Conservation (phyloP, 2,329 filamentous ascomycete genomes). For the Microcyclosporella mali region DNA sequence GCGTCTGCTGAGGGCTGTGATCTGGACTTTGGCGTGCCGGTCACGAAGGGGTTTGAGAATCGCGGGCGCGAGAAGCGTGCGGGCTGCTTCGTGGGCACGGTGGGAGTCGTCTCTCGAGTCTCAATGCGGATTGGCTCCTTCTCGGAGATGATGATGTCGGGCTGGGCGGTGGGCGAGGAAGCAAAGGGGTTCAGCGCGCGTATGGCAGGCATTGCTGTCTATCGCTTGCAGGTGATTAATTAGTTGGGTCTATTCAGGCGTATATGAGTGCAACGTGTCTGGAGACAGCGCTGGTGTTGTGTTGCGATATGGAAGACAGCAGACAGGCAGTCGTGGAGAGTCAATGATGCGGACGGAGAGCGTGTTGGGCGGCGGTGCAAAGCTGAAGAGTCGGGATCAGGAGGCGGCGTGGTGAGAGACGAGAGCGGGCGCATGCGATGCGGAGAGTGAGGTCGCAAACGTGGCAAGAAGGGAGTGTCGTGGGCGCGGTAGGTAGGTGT, state of each 20-base stretch:
- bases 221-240: constrained; percentile 23
- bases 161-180: constrained; percentile 44
- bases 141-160: constrained; percentile 46
- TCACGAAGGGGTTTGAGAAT: constrained; percentile 27
- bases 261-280: background rate
- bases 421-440: too few species aligned
- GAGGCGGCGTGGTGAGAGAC: too few species aligned
- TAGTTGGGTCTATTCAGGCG: constrained; percentile 17
- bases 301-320: too few species aligned
- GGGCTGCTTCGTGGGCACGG: constrained; percentile 12
- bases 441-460: too few species aligned
- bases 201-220: constrained; percentile 53
- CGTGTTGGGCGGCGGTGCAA: too few species aligned
- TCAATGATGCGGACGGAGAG: too few species aligned
- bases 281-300: too few species aligned
- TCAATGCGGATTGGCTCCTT: constrained; percentile 42
- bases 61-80: constrained; percentile 22
- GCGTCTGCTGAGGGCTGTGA: constrained; percentile 33
- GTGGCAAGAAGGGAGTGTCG: too few species aligned
- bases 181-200: constrained; percentile 55
- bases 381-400: too few species aligned
- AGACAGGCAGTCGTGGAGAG: too few species aligned
- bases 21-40: constrained; percentile 25
- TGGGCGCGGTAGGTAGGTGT: too few species aligned
- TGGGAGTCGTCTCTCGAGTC: constrained; percentile 14